Percentiles rank a stretch among this genome's conserved stretches.
Conservation (phyloP, 75 land plant genomes). For the Selaginella moellendorffii region DNA sequence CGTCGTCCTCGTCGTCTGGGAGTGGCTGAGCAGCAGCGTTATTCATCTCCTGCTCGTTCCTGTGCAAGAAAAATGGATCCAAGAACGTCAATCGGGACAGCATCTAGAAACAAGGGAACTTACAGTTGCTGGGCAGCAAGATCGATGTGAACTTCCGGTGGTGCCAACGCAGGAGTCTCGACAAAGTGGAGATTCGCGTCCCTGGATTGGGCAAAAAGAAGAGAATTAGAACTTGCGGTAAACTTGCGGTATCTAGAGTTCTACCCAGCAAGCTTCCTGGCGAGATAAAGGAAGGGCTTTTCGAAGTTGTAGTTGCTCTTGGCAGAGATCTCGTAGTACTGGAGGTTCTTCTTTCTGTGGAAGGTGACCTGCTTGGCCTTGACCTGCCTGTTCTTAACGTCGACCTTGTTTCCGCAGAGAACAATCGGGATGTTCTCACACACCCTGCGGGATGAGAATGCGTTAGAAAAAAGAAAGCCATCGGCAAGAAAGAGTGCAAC, state of each 20-base stretch:
- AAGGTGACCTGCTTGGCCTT: conserved; percentile 8
- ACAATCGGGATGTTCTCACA: conserved; percentile 12
- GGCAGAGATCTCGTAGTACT: conserved; percentile 9
- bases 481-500: background rate
- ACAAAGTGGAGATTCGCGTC: background rate
- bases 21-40: conserved; percentile 2
- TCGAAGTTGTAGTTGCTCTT: conserved; percentile 10
- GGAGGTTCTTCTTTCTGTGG: conserved; percentile 9
- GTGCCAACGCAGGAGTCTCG: background rate
- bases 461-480: background rate
- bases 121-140: background rate
- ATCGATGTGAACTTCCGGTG: background rate
- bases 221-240: background rate
- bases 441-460: background rate
- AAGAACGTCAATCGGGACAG: background rate
- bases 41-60: background rate
- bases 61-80: background rate
- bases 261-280: conserved; percentile 7
- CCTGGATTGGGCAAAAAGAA: background rate
- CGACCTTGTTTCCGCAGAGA: conserved; percentile 5
- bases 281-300: conserved; percentile 5
- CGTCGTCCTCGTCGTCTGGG: conserved; percentile 1
- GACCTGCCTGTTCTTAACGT: conserved; percentile 9
- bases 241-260: background rate
- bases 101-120: background rate